Evolutionary conservation across 1,284 basidiomycete genomes (phyloP).

Genomic region (Puccinia triticina): DNA sequence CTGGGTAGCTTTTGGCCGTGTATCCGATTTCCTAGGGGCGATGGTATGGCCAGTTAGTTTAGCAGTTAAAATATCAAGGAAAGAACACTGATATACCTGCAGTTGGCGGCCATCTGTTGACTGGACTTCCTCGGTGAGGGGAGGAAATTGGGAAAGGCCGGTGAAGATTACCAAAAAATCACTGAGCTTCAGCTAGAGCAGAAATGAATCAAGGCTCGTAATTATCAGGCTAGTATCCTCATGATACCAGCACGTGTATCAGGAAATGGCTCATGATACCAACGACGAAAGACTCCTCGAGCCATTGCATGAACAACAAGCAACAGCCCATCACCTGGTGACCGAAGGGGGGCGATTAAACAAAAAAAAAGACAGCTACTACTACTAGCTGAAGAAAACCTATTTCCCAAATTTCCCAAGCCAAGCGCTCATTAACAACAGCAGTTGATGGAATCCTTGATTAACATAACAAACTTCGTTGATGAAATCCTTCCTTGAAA

Average conservation of each 20-base stretch:
- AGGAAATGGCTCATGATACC: background rate
- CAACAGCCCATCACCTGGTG: slow-evolving; percentile 20
- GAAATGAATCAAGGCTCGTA: background rate
- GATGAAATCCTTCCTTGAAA: background rate
- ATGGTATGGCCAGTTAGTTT: background rate
- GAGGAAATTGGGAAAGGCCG: background rate
- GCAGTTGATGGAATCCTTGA: background rate
- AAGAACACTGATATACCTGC: background rate
- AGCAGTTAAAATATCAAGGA: background rate
- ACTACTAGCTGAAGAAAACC: background rate
- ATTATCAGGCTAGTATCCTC: too few relatives aligned
- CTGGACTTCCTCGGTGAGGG: background rate
- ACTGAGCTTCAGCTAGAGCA: background rate
- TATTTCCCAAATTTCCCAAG: background rate
- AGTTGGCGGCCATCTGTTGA: background rate
- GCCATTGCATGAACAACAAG: slow-evolving; percentile 14
- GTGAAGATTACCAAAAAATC: background rate
- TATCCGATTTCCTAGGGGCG: background rate
- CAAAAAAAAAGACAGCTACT: background rate
- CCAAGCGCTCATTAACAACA: background rate
- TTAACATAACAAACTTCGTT: background rate
- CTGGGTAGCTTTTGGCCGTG: background rate
- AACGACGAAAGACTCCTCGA: slow-evolving; percentile 13
- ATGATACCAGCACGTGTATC: background rate
- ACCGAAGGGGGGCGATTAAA: slow-evolving; percentile 1